Conservation (phyloP, 2,329 filamentous ascomycete genomes). For the Immersiporthe knoxdaviesiana region DNA sequence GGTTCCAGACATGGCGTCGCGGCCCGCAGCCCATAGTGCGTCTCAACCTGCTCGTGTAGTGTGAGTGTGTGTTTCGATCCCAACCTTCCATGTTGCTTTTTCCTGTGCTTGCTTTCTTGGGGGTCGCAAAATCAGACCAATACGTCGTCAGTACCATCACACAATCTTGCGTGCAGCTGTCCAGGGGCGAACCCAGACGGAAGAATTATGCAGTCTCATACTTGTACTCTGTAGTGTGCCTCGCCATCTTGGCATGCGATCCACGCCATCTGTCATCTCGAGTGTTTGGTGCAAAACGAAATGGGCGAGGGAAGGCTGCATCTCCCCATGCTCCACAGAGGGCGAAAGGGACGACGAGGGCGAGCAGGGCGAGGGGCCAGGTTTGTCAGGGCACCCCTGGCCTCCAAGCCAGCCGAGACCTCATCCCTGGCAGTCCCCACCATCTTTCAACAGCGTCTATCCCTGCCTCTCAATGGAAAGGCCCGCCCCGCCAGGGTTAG, state of each 20-base stretch:
- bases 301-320: slow-evolving; percentile 10
- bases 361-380: not conserved
- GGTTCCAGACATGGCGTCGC: not conserved
- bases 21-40: slow-evolving; percentile 1
- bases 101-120: not conserved
- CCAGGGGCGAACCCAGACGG: not conserved
- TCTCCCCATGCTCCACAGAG: not conserved
- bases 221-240: not conserved
- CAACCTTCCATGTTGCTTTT: not conserved
- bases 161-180: not conserved
- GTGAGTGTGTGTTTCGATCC: not conserved
- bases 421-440: not conserved
- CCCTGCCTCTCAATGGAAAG: not conserved
- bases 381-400: not conserved
- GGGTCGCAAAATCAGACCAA: not conserved
- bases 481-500: not conserved
- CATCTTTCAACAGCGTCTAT: not conserved
- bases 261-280: not conserved
- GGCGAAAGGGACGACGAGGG: not conserved
- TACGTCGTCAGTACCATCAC: too few species aligned
- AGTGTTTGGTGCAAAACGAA: not conserved
- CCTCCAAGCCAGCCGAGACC: not conserved
- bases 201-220: slow-evolving; percentile 15
- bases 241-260: not conserved
- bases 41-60: too few species aligned